Percentiles rank a stretch among this genome's conserved stretches.
Evolutionary conservation across 2,329 filamentous ascomycete genomes (phyloP).

Genomic region (Penicillium oxalicum): DNA sequence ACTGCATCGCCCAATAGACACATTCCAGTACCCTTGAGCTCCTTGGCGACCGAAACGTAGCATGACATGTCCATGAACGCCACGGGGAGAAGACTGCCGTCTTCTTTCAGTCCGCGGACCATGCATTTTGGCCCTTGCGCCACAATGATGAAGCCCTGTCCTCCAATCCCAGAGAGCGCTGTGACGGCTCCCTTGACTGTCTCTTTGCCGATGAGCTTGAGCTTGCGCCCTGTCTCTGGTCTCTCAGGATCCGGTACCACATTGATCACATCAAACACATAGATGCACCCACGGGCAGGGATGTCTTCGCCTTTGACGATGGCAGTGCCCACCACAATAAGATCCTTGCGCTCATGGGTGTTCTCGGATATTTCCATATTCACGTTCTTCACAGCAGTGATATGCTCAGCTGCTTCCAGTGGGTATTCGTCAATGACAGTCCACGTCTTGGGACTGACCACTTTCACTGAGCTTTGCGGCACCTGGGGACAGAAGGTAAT

Average conservation of each 20-base stretch:
- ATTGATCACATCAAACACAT: constrained; percentile 84
- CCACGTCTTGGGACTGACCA: constrained; percentile 73
- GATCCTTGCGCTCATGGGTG: constrained; percentile 75
- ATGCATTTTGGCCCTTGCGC: constrained; percentile 97
- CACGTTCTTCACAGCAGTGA: constrained; percentile 76
- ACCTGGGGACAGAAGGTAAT: constrained; percentile 59
- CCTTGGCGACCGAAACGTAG: constrained; percentile 80
- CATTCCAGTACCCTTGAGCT: constrained; percentile 74
- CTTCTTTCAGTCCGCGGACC: constrained; percentile 92
- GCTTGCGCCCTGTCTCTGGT: constrained; percentile 76
- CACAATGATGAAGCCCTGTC: constrained; percentile 79
- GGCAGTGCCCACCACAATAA: constrained; percentile 80
- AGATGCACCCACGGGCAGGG: constrained; percentile 74
- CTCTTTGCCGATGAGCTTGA: constrained; percentile 83
- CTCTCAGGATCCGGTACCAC: constrained; percentile 84
- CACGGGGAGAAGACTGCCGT: constrained; percentile 84
- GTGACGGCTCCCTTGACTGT: constrained; percentile 91
- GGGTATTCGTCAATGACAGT: constrained; percentile 68
- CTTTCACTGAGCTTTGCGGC: constrained; percentile 66
- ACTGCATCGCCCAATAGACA: constrained; percentile 83
- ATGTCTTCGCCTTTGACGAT: constrained; percentile 86
- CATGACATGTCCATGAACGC: constrained; percentile 98
- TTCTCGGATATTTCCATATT: constrained; percentile 86
- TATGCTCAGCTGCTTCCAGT: constrained; percentile 67
- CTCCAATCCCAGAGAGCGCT: constrained; percentile 74